phyloP scores from a whole-genome alignment of 257 asterid species.

The Penstemon barbatus region DNA sequence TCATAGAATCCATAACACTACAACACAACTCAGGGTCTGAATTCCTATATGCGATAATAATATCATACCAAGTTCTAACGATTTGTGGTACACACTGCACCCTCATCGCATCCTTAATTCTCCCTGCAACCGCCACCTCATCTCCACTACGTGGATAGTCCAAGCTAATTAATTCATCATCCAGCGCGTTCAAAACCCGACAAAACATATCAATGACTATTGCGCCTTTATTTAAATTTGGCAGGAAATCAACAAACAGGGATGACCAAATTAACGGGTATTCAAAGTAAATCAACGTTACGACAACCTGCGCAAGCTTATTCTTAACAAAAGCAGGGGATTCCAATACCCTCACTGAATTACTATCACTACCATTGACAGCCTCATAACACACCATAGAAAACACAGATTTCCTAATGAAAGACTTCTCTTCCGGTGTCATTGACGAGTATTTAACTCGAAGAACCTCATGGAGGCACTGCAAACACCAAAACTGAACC shows the following conservation, averaged over 20 bases:
- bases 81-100: constrained; percentile 82
- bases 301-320: constrained; percentile 93
- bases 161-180: constrained; percentile 81
- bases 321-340: constrained; percentile 83
- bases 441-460: constrained; percentile 63
- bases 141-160: constrained; percentile 73
- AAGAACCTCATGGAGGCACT: constrained; percentile 77
- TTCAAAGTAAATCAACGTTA: constrained; percentile 75
- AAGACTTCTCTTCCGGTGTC: constrained; percentile 68
- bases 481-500: constrained; percentile 97
- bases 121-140: constrained; percentile 64
- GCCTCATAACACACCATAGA: constrained; percentile 67
- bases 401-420: constrained; percentile 71
- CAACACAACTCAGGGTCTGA: constrained; percentile 70
- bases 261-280: constrained; percentile 86
- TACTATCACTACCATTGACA: constrained; percentile 49
- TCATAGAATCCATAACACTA: constrained; percentile 67
- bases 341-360: constrained; percentile 55
- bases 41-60: constrained; percentile 60
- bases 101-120: constrained; percentile 92
- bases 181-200: constrained; percentile 74
- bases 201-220: constrained; percentile 89
- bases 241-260: constrained; percentile 75
- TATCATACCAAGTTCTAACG: constrained; percentile 77
- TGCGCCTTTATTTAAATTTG: constrained; percentile 67